Evolutionary conservation across 1,284 basidiomycete species (phyloP).

Genomic region (Waitea zeae): DNA sequence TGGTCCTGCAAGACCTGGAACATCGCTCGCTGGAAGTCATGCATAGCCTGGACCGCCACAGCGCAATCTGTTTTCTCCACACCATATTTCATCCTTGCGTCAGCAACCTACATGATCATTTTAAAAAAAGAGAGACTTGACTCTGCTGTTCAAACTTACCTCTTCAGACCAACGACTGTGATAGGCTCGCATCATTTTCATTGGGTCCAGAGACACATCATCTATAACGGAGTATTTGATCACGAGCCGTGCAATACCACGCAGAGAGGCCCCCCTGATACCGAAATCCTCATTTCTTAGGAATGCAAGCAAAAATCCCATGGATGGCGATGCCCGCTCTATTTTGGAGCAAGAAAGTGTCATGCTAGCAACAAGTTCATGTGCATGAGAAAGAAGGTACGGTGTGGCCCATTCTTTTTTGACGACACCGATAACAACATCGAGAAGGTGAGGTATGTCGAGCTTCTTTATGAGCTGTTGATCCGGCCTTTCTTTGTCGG

Average conservation of each 20-base stretch:
- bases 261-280: slow-evolving; percentile 27
- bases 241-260: slow-evolving; percentile 33
- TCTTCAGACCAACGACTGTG: too few relatives aligned
- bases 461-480: slow-evolving; percentile 20
- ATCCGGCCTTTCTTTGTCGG: slow-evolving; percentile 19
- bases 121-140: slow-evolving; percentile 15
- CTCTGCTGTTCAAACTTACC: too few relatives aligned
- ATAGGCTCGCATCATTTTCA: slow-evolving; percentile 28
- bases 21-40: slow-evolving; percentile 34
- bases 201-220: slow-evolving; percentile 17
- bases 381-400: slow-evolving; percentile 30
- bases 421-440: too few relatives aligned
- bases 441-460: slow-evolving; percentile 24
- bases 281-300: slow-evolving; percentile 34
- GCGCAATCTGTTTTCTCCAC: slow-evolving; percentile 25
- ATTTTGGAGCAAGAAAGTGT: slow-evolving; percentile 23
- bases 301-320: slow-evolving; percentile 33
- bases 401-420: slow-evolving; percentile 24
- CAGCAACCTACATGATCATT: slow-evolving; percentile 30
- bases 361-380: slow-evolving; percentile 23
- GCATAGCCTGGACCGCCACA: slow-evolving; percentile 18
- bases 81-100: slow-evolving; percentile 31
- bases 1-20: slow-evolving; percentile 23
- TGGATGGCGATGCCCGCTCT: slow-evolving; percentile 9
- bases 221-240: slow-evolving; percentile 20